A percentile compares a stretch with the other conserved stretches of the same genome.
phyloP scores from a whole-genome alignment of 495 filamentous ascomycete species.

The Penicillium goetzii region DNA sequence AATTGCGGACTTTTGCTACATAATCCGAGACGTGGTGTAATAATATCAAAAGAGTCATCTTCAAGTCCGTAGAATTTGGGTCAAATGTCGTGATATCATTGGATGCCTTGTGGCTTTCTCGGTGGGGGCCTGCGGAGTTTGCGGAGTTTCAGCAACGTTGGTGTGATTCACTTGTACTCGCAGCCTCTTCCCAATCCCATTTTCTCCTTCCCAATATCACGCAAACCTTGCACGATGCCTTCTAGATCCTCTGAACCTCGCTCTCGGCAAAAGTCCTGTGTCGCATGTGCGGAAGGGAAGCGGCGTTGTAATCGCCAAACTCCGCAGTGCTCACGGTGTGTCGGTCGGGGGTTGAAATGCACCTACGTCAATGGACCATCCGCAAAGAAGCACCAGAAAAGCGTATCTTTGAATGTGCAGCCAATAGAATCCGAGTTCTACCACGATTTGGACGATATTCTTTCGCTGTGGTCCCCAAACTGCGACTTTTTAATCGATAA shows the following conservation, averaged over 20 bases:
- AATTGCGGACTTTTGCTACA: not conserved
- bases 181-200: not conserved
- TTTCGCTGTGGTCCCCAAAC: not conserved
- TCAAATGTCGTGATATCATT: not conserved
- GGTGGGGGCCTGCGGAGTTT: slow-evolving; percentile 5
- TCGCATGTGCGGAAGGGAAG: slow-evolving; percentile 23
- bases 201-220: not conserved
- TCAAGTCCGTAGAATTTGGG: not conserved
- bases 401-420: not conserved
- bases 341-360: slow-evolving; percentile 19
- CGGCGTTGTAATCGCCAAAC: slow-evolving; percentile 28
- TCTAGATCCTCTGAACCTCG: not conserved
- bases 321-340: slow-evolving; percentile 27
- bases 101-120: not conserved
- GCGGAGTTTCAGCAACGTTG: slow-evolving; percentile 11
- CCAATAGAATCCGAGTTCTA: not conserved
- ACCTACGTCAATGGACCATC: slow-evolving; percentile 9
- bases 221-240: slow-evolving; percentile 8
- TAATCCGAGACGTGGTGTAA: no score
- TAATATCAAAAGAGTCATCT: not conserved
- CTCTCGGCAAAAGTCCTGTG: slow-evolving; percentile 25
- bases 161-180: not conserved
- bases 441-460: not conserved
- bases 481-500: not conserved
- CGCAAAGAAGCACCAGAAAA: not conserved